Percentiles rank a stretch among this genome's conserved stretches.
phyloP scores from a whole-genome alignment of 352 stramenopile species.

The Phytophthora cryptogea region DNA sequence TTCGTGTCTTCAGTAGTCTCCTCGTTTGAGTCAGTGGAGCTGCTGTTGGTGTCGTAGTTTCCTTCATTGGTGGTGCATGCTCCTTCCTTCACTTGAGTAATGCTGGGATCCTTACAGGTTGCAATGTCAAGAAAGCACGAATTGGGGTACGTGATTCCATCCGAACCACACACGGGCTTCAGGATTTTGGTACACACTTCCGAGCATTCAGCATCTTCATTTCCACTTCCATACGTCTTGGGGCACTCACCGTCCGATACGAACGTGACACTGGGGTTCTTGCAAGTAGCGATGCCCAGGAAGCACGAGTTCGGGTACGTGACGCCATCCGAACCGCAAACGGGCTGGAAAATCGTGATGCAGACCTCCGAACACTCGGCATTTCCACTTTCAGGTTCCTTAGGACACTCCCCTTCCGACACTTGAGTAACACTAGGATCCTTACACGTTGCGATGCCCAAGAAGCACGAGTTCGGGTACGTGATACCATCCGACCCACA shows the following conservation, averaged over 20 bases:
- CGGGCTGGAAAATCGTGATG: slow-evolving; percentile 14
- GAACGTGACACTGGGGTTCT: slow-evolving; percentile 27
- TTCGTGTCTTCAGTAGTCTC: slow-evolving; percentile 5
- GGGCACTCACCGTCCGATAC: slow-evolving; percentile 23
- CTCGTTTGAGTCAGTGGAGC: neutral
- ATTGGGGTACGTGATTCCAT: slow-evolving; percentile 40
- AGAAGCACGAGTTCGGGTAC: slow-evolving; percentile 23
- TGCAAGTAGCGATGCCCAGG: slow-evolving; percentile 35
- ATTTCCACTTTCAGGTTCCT: neutral
- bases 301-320: slow-evolving; percentile 24
- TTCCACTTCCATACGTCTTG: neutral
- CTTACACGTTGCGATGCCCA: slow-evolving; percentile 19
- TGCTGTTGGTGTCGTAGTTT: neutral
- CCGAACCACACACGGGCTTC: slow-evolving; percentile 37
- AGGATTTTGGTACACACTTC: slow-evolving; percentile 29
- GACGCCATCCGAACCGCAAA: slow-evolving; percentile 19
- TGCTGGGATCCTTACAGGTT: slow-evolving; percentile 30
- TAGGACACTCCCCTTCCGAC: slow-evolving; percentile 23
- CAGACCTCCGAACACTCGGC: slow-evolving; percentile 8
- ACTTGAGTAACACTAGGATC: slow-evolving; percentile 11
- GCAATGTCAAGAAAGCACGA: slow-evolving; percentile 29
- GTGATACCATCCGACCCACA: slow-evolving; percentile 23
- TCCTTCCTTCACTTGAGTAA: slow-evolving; percentile 40
- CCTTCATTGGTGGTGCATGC: slow-evolving; percentile 32
- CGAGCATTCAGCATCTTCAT: slow-evolving; percentile 14